These are phyloP conservation scores for Plantago elongata DNA, from an alignment of 257 asterid genomes.

Conservation along the genomic window DNA sequence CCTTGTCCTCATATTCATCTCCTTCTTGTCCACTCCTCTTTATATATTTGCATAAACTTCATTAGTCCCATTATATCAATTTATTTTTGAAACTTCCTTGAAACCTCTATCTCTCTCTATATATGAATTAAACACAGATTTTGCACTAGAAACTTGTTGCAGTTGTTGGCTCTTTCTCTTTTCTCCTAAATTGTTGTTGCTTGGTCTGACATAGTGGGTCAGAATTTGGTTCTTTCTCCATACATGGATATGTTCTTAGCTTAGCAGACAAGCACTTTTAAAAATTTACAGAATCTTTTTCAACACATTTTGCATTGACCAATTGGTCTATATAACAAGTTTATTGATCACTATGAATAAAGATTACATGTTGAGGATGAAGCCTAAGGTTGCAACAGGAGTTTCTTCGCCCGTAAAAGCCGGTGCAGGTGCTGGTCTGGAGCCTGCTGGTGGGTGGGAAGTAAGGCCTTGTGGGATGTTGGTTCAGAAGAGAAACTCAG, in stretches of 20 bases:
- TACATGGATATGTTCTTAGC: slow-evolving; percentile 64
- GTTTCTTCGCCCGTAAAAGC: slow-evolving; percentile 38
- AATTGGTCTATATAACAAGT: not conserved
- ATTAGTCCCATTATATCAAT: slow-evolving; percentile 31
- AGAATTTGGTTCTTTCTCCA: slow-evolving; percentile 64
- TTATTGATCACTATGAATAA: slow-evolving; percentile 28
- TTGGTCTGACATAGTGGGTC: slow-evolving; percentile 60
- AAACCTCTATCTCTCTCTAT: slow-evolving; percentile 19
- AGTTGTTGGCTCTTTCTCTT: slow-evolving; percentile 22
- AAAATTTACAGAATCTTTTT: slow-evolving; percentile 15
- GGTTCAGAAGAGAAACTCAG: slow-evolving; percentile 76
- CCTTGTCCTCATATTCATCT: slow-evolving; percentile 19
- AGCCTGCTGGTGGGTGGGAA: slow-evolving; percentile 50
- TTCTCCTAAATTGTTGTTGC: slow-evolving; percentile 32
- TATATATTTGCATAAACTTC: slow-evolving; percentile 15
- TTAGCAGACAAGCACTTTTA: slow-evolving; percentile 64
- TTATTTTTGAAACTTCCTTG: slow-evolving; percentile 36
- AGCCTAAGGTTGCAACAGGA: slow-evolving; percentile 36
- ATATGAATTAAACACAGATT: slow-evolving; percentile 10
- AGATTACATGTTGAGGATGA: slow-evolving; percentile 48
- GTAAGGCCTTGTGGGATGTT: slow-evolving; percentile 89
- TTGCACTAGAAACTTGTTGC: slow-evolving; percentile 15
- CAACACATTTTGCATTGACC: slow-evolving; percentile 10
- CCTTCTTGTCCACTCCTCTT: slow-evolving; percentile 18
- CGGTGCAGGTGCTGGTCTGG: slow-evolving; percentile 20